phyloP scores from a whole-genome alignment of 371 early-diverging fungal genomes.

The Mortierella sp. region DNA sequence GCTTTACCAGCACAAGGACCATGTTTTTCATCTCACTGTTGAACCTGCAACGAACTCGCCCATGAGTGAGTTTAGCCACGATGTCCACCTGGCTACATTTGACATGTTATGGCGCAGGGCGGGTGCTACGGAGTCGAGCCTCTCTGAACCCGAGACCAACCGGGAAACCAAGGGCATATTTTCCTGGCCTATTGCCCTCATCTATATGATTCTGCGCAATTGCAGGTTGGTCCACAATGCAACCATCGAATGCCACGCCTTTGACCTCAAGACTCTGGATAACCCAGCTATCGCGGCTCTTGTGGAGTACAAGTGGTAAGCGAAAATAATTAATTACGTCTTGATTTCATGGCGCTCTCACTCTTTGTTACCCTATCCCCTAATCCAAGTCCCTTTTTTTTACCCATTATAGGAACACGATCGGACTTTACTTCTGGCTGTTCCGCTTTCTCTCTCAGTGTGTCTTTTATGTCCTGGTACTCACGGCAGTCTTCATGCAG shows the following conservation, averaged over 20 bases:
- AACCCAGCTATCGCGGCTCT: slow-evolving; percentile 26
- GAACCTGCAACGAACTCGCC: neutral
- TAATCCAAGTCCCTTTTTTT: neutral
- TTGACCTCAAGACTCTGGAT: slow-evolving; percentile 9
- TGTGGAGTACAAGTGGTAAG: slow-evolving; percentile 32
- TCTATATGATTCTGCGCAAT: neutral
- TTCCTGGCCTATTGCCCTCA: neutral
- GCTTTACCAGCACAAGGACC: slow-evolving; percentile 11
- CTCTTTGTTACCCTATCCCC: too few relatives aligned
- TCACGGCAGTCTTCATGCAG: slow-evolving; percentile 12
- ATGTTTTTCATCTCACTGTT: neutral
- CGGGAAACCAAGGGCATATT: neutral
- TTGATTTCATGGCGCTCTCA: too few relatives aligned
- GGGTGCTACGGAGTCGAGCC: neutral
- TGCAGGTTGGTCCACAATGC: neutral
- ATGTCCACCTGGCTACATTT: slow-evolving; percentile 10
- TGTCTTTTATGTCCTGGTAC: slow-evolving; percentile 11
- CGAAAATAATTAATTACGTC: too few relatives aligned
- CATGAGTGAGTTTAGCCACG: neutral
- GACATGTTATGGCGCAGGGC: slow-evolving; percentile 8
- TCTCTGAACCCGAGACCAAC: neutral
- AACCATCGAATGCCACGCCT: slow-evolving; percentile 4
- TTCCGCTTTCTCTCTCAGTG: slow-evolving; percentile 16
- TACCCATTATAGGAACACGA: slow-evolving; percentile 13
- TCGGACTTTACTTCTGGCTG: slow-evolving; percentile 21